Evolutionary conservation across 192 early-diverging fungal genomes (phyloP).

Genomic region (Bifiguratus adelaidae): DNA sequence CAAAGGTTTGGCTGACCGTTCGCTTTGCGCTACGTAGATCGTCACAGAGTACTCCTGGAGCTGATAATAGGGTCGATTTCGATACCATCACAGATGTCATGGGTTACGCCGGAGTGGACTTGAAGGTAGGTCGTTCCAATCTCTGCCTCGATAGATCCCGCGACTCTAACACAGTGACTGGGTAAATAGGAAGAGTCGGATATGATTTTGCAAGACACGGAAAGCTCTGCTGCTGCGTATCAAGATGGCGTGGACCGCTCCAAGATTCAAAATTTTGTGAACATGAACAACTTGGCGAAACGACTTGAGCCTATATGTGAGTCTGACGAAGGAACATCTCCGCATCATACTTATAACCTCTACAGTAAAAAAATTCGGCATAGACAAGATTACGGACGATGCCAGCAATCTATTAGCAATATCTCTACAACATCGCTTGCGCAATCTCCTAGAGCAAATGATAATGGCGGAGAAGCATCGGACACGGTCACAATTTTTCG

Average conservation of each 20-base stretch:
- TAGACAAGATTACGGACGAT: too few relatives aligned
- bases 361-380: too few relatives aligned
- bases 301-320: too few relatives aligned
- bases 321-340: too few relatives aligned
- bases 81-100: slow-evolving; percentile 66
- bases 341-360: too few relatives aligned
- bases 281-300: slow-evolving; percentile 18
- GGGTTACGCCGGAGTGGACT: slow-evolving; percentile 67
- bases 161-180: too few relatives aligned
- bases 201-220: slow-evolving; percentile 19
- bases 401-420: too few relatives aligned
- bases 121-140: slow-evolving; percentile 56
- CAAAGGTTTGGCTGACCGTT: slow-evolving; percentile 1
- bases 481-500: slow-evolving; percentile 43
- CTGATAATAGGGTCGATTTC: slow-evolving; percentile 26
- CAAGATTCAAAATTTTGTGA: slow-evolving; percentile 37
- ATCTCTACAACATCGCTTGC: slow-evolving; percentile 57
- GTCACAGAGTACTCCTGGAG: slow-evolving; percentile 5
- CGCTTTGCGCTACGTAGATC: too few relatives aligned
- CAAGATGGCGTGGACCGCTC: slow-evolving; percentile 21
- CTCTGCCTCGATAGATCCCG: slow-evolving; percentile 3
- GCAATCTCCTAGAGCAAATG: slow-evolving; percentile 54
- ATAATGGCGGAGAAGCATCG: slow-evolving; percentile 62
- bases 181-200: slow-evolving; percentile 26
- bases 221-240: slow-evolving; percentile 1